Base-by-base conservation (phyloP, 2,329 filamentous ascomycete genomes). In the Diaporthe longicolla region DNA sequence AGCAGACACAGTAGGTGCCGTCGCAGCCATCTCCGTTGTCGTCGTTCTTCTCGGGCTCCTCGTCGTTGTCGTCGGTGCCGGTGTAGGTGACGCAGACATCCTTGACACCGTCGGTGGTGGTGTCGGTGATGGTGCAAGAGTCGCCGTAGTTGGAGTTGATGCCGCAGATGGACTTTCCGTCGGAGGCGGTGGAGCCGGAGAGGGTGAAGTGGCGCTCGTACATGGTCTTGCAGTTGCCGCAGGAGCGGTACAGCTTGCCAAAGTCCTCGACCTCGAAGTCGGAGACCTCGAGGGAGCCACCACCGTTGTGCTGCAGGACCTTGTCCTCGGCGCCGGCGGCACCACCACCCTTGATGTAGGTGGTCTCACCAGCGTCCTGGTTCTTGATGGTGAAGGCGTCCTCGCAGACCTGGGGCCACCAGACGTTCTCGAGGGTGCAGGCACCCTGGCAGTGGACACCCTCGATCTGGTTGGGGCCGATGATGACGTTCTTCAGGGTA, bases 101-200 rank as follows among this genome's bases (percentile, higher is more conserved):
- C 0, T 63, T 11, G 17, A 71, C 57, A 63, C 37, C 57, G 50
- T 10, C 9, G 32, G 32, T 40, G 26, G 57, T 63, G 45, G 45
- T 50, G 70, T 81, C 74, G 68, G 76, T 79, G 71, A 78, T 73
- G 7, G 21, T 68, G 10, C 77, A 78, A 0, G 73, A 70, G 75
- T 87, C 85, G 29, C 85, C 86, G 74, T 83, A 87, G 83, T 88
- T 88, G 76, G 80, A 80, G 81, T 87, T 88, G 79, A 88, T 86
- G 61, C 69, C 69, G 57, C 69, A 71, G 35, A 71, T 21, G 32
- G 24, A 4, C 54, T 81, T 78, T 74, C 85, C 85, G 74, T 82
- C 82, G 70, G 81, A 79, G 74, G 83, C 82, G 57, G 80, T 83
- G 77, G 88, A 81, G 76, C 85, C 85, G 75, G 84, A 81, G 73